These are phyloP conservation scores for Wickerhamomyces mucosus DNA, from an alignment of 805 yeast species.

Conservation along the genomic window DNA sequence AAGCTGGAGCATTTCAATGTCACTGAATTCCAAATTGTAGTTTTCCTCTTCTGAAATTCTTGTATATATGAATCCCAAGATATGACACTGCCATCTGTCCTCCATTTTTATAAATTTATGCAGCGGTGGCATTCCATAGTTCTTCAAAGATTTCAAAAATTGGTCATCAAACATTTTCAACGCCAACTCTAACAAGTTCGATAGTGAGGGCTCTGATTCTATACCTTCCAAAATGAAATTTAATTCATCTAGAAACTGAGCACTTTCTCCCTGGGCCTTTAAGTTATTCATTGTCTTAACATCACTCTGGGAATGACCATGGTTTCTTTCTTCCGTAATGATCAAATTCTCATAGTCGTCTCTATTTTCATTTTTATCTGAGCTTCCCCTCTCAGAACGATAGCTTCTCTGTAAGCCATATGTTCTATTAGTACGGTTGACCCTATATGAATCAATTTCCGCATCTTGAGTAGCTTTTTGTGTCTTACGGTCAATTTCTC, in stretches of 20 bases:
- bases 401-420: slow-evolving; percentile 24
- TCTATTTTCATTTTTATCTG: slow-evolving; percentile 6
- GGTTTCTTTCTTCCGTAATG: slow-evolving; percentile 6
- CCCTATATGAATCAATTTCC: too few species aligned
- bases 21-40: background rate
- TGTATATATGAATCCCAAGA: slow-evolving; percentile 12
- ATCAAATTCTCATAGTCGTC: slow-evolving; percentile 3
- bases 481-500: too few species aligned
- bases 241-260: slow-evolving; percentile 26
- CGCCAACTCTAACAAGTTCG: slow-evolving; percentile 19
- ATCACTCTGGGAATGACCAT: slow-evolving; percentile 1
- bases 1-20: slow-evolving; percentile 1
- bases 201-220: slow-evolving; percentile 9
- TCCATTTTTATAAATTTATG: slow-evolving; percentile 2
- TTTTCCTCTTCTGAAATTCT: slow-evolving; percentile 5
- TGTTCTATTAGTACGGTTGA: slow-evolving; percentile 10
- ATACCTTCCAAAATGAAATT: slow-evolving; percentile 23
- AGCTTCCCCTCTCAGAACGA: slow-evolving; percentile 7
- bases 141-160: slow-evolving; percentile 11
- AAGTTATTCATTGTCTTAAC: slow-evolving; percentile 21
- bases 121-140: slow-evolving; percentile 8
- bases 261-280: slow-evolving; percentile 25
- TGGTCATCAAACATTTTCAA: slow-evolving; percentile 15
- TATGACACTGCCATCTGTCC: slow-evolving; percentile 2
- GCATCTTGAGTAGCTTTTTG: too few species aligned